Percentiles rank a stretch among this genome's conserved stretches.
phyloP scores from a whole-genome alignment of 805 yeast species.

The Ogataea neopini region DNA sequence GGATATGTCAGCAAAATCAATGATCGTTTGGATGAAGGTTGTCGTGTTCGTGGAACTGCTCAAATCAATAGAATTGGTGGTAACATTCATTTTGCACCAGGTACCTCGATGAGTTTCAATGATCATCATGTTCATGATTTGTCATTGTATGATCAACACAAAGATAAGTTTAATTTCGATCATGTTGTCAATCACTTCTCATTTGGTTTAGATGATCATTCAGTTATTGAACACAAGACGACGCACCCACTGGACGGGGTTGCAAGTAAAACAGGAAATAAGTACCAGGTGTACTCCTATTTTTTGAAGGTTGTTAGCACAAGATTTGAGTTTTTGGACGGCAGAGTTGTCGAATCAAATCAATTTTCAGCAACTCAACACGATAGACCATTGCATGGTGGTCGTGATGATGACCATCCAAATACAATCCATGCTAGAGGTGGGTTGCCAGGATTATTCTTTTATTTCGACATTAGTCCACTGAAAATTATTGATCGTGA shows the following conservation, averaged over 20 bases:
- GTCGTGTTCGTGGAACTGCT: slow-evolving; percentile 80
- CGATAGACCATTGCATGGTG: slow-evolving; percentile 82
- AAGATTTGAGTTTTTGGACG: slow-evolving; percentile 68
- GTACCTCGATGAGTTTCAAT: slow-evolving; percentile 61
- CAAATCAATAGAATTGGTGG: slow-evolving; percentile 85
- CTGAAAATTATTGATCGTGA: slow-evolving; percentile 87
- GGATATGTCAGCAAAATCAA: slow-evolving; percentile 72
- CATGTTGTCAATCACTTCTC: slow-evolving; percentile 80
- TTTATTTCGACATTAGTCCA: slow-evolving; percentile 90
- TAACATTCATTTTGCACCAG: slow-evolving; percentile 94
- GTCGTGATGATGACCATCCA: slow-evolving; percentile 88
- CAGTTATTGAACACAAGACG: slow-evolving; percentile 36
- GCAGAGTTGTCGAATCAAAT: slow-evolving; percentile 66
- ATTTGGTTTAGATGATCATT: slow-evolving; percentile 64
- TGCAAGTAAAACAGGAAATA: slow-evolving; percentile 42
- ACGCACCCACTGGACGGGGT: slow-evolving; percentile 71
- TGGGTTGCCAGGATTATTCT: slow-evolving; percentile 87
- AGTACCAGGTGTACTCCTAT: slow-evolving; percentile 69
- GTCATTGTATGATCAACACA: slow-evolving; percentile 61
- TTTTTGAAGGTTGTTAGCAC: slow-evolving; percentile 90
- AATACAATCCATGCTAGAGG: slow-evolving; percentile 80
- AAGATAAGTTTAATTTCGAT: slow-evolving; percentile 65
- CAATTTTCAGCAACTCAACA: slow-evolving; percentile 89
- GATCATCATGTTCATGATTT: slow-evolving; percentile 83
- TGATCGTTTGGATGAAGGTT: slow-evolving; percentile 75